Evolutionary conservation across 2,329 filamentous ascomycete genomes (phyloP).

Genomic region (Beauveria sp.): DNA sequence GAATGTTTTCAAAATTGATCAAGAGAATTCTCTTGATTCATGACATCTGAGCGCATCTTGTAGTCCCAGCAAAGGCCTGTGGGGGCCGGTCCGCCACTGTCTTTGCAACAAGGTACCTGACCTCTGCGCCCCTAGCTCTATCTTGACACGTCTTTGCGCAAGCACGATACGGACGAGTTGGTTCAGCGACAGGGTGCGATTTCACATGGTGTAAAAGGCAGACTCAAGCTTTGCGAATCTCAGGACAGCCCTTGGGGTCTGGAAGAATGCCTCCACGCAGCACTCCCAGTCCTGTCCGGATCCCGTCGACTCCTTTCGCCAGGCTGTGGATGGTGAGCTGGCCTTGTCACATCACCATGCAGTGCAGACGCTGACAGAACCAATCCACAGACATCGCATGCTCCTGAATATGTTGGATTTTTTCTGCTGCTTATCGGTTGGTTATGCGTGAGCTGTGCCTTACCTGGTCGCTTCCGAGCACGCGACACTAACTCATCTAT

Average conservation of each 20-base stretch:
- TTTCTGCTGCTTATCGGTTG: constrained; percentile 61
- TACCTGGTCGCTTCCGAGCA: neutral
- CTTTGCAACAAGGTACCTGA: neutral
- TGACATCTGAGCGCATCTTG: neutral
- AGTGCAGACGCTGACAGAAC: neutral
- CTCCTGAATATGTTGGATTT: constrained; percentile 80
- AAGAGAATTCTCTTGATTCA: neutral
- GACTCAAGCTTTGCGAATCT: neutral
- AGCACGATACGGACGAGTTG: neutral
- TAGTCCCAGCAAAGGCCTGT: neutral
- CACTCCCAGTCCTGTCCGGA: constrained; percentile 15
- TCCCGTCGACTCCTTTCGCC: constrained; percentile 24
- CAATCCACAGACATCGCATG: constrained; percentile 63
- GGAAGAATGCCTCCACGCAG: constrained; percentile 20
- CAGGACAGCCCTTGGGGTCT: neutral
- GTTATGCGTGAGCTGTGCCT: constrained; percentile 41
- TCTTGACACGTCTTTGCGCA: neutral
- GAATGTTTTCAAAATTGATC: too few species aligned
- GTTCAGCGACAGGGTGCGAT: neutral
- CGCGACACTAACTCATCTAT: constrained; percentile 8
- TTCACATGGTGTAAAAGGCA: neutral
- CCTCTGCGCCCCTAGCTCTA: neutral
- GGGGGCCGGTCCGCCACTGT: neutral
- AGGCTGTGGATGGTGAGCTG: constrained; percentile 41
- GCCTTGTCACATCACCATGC: neutral